Conservation (phyloP, 1,284 basidiomycete genomes). For the Trichosporon sp. region DNA sequence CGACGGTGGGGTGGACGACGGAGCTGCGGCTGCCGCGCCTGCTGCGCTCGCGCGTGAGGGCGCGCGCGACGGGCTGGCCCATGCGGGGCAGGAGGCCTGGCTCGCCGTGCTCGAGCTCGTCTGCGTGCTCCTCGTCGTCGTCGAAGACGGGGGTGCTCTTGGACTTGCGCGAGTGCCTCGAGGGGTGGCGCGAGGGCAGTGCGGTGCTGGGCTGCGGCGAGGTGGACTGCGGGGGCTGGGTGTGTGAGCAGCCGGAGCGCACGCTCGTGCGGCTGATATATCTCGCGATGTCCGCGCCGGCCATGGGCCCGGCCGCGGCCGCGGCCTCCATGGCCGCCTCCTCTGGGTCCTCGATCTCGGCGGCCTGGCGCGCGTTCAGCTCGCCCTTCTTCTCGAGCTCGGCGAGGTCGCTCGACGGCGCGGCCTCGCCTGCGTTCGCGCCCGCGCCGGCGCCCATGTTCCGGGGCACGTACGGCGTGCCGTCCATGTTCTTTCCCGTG, state of each 20-base stretch:
- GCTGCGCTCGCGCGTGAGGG: conserved; percentile 3
- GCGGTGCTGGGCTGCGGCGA: not conserved
- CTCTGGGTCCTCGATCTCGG: not conserved
- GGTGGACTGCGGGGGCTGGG: not conserved
- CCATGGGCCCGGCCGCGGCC: not conserved
- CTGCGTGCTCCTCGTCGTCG: conserved; percentile 13
- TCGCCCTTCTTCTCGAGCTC: not conserved
- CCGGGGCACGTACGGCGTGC: not conserved
- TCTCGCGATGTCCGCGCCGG: not conserved
- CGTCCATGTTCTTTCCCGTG: conserved; percentile 15
- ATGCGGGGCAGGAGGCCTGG: conserved; percentile 12
- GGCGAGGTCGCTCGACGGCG: not conserved
- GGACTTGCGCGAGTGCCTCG: not conserved
- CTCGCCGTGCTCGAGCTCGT: conserved; percentile 22
- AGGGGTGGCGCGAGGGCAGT: not conserved
- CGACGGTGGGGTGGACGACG: conserved; percentile 21
- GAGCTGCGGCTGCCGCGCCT: not conserved
- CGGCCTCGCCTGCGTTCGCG: not conserved
- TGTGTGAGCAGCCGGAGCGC: not conserved
- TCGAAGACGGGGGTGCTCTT: not conserved
- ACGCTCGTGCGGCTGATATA: not conserved
- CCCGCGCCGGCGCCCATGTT: not conserved
- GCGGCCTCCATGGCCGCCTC: not conserved
- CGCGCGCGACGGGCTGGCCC: not conserved
- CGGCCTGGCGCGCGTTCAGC: not conserved